Base-by-base conservation (phyloP, 495 filamentous ascomycete genomes). In the Aspergillus homomorphus region DNA sequence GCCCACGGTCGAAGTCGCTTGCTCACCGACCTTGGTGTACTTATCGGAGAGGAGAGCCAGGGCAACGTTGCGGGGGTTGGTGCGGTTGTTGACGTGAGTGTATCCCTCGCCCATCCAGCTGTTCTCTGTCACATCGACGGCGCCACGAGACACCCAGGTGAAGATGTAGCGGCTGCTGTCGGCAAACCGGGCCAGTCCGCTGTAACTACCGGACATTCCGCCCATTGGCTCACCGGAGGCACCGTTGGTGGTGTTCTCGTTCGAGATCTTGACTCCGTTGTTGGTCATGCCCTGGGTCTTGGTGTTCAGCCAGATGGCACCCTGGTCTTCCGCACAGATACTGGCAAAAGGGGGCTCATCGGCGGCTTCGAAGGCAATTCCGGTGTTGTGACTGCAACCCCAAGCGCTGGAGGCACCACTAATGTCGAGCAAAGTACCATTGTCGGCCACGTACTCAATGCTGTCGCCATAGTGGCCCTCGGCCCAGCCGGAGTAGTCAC, bases 331-430 rank as follows among this genome's bases (percentile, higher is more conserved):
- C 8, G 80, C 76, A 49, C 78, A 82, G 55, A 83, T 74, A 62
- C 77, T 78, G 38, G 78, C 79, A 55, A 76, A 80, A 0, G 80
- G 81, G 18, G 78, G 63, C 1, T 68, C 71, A 45, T 78, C 76
- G 10, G 80, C 78, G 28, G 73, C 77, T 57, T 82, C 81, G 53
- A 83, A 76, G 1, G 79, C 80, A 52, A 84, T 84, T 43, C 81
- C 81, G 1, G 81, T 83, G 63, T 84, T 84, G 69, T 84, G 79
- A 55, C 74, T 79, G 66, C 80, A 84, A n/a, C 80, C 80, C 75
- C 79, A 83, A 20, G 71, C 60, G 63, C 77, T 80, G 8, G 73
- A 69, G 4, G 80, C 78, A 3, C 75, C 78, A 7, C 58, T 22
- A 44, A 82, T 80, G 10, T 62, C 69, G 45, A 73, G 53, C 16